Base-by-base conservation (phyloP, 1,284 basidiomycete species). In the Leccinum insolens region DNA sequence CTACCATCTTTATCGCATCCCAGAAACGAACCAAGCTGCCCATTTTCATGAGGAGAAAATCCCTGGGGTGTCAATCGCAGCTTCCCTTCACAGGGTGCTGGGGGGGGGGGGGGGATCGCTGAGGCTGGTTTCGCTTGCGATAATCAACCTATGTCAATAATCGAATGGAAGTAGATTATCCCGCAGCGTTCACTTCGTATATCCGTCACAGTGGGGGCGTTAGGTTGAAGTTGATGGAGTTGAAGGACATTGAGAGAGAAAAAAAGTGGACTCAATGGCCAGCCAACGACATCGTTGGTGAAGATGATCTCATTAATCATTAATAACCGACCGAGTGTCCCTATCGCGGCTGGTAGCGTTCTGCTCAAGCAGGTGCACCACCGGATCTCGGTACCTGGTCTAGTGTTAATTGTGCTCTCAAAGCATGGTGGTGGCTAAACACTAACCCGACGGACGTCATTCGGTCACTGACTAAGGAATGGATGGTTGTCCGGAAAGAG, bases 1-100 rank as follows among this genome's bases (percentile, higher is more conserved):
- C 64, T 55, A 17, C 59, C 25, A 34, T 15, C 22, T 20, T 34
- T 14, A 34, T 15, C 62, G 20, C 66, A 62, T 59, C 57, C 41
- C 11, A n/a, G 52, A 65, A 60, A 65, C 59, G 62, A 74, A 68
- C 66, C 70, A 11, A 55, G 60, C 46, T 9, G 31, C 22, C 63
- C 39, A 22, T 55, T 63, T 41, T 52, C 64, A 14, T 57, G 64
- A 67, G 22, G 63, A 31, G 39, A 62, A 61, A 37, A 67, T 28
- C 44, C 17, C 68, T 11, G 7, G 15, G 1, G 22, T 17, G 49
- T 25, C 6, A 62, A 69, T 20, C 58, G n/a, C 58, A 14, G 28
- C 65, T 44, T 37, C 37, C 58, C 15, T 41, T 12, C 20, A 39
- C 12, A 3, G 20, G 8, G 39, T 61, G 34, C 34, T 37, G 31